Percentiles rank a stretch among this genome's conserved stretches.
Evolutionary conservation across 805 yeast genomes (phyloP).

Genomic region (Saturnispora besseyi): DNA sequence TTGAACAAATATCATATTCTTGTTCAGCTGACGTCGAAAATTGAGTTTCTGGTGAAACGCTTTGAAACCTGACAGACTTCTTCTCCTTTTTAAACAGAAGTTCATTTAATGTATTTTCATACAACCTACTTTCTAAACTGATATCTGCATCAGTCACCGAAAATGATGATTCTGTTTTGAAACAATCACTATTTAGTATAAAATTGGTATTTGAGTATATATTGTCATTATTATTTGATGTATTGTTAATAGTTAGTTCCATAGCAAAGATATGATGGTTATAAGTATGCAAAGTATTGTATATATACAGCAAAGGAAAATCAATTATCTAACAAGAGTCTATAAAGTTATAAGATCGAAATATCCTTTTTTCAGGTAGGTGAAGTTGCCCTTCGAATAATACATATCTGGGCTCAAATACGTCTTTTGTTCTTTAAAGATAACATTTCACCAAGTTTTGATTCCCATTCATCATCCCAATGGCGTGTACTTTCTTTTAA

Average conservation of each 20-base stretch:
- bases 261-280: neutral
- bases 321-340: neutral
- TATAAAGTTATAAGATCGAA: neutral
- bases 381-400: conserved; percentile 30
- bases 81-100: neutral
- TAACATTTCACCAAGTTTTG: conserved; percentile 32
- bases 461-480: conserved; percentile 76
- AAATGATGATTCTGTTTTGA: conserved; percentile 14
- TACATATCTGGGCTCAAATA: neutral
- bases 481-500: conserved; percentile 52
- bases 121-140: neutral
- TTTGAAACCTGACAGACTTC: conserved; percentile 8
- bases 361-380: neutral
- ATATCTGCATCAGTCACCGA: conserved; percentile 7
- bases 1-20: neutral
- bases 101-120: neutral
- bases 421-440: neutral
- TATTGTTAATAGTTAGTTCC: conserved; percentile 23
- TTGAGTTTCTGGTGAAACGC: neutral
- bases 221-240: conserved; percentile 33
- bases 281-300: neutral
- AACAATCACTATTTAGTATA: conserved; percentile 21
- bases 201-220: conserved; percentile 31
- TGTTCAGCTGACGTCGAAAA: neutral
- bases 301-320: neutral